Conservation (phyloP, 345 rosid species). For the Melaleuca alternifolia region DNA sequence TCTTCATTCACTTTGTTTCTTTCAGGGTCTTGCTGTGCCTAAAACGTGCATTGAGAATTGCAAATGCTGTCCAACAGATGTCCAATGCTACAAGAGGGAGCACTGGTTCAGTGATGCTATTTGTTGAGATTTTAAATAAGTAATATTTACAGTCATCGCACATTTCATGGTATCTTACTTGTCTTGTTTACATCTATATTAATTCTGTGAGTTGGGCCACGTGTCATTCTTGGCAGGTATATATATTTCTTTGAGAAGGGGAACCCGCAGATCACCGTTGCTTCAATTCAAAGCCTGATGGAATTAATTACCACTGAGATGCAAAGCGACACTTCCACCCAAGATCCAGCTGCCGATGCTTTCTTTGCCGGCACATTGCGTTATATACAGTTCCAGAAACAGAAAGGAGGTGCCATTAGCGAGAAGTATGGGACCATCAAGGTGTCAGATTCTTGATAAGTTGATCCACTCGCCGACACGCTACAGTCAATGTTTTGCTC, state of each 20-base stretch:
- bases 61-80: conserved; percentile 95
- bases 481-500: not conserved
- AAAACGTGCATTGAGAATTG: conserved; percentile 90
- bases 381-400: conserved; percentile 84
- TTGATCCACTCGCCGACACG: not conserved
- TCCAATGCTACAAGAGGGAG: conserved; percentile 60
- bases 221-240: conserved; percentile 35
- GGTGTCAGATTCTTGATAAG: conserved; percentile 19
- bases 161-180: not conserved
- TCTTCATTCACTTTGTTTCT: not conserved
- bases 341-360: conserved; percentile 68
- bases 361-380: conserved; percentile 67
- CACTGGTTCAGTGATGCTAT: conserved; percentile 67
- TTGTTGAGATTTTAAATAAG: conserved; percentile 97
- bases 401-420: conserved; percentile 84
- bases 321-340: conserved; percentile 58
- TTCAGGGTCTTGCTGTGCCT: conserved; percentile 83
- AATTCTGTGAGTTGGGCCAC: not conserved
- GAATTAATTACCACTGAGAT: conserved; percentile 66
- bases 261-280: conserved; percentile 58
- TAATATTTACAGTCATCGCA: conserved; percentile 5
- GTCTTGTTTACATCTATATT: not conserved
- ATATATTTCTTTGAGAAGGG: conserved; percentile 93
- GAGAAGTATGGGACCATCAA: conserved; percentile 70
- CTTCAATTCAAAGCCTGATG: conserved; percentile 69